These are phyloP conservation scores for Lentinula sp. DNA, from an alignment of 768 basidiomycete genomes.

Conservation along the genomic window DNA sequence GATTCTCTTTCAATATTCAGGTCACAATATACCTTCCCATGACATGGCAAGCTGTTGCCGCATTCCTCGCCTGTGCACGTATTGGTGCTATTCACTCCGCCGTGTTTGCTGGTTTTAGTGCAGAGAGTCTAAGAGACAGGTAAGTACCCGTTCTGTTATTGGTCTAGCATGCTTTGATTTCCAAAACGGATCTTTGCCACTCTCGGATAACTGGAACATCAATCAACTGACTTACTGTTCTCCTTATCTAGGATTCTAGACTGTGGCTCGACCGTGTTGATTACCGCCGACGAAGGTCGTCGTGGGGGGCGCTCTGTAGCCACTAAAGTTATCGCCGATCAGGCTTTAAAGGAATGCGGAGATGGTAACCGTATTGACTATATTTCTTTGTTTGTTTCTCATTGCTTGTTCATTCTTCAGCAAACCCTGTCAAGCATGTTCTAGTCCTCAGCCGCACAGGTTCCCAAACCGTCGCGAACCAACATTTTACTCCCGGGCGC, in stretches of 20 bases:
- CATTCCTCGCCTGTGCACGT: constrained; percentile 96
- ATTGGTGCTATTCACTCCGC: constrained; percentile 97
- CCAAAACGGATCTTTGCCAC: not conserved
- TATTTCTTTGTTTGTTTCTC: not conserved
- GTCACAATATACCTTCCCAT: constrained; percentile 91
- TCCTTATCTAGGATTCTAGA: constrained; percentile 55
- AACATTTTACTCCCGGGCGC: constrained; percentile 53
- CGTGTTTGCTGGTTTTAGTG: constrained; percentile 95
- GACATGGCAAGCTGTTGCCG: constrained; percentile 93
- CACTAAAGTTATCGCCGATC: constrained; percentile 90
- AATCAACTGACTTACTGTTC: not conserved
- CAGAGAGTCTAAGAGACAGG: constrained; percentile 87
- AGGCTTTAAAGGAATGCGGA: constrained; percentile 81
- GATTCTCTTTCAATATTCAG: constrained; percentile 54
- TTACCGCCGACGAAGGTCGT: constrained; percentile 92
- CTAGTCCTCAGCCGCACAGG: constrained; percentile 89
- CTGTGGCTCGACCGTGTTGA: constrained; percentile 84
- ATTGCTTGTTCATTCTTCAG: not conserved
- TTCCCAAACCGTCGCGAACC: constrained; percentile 40
- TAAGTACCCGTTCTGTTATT: not conserved
- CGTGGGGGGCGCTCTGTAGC: constrained; percentile 95
- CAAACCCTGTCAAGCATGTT: constrained; percentile 70
- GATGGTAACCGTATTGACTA: not conserved
- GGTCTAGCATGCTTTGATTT: not conserved
- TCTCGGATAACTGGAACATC: not conserved